Conservation (phyloP, 352 stramenopile species). For the Globisporangium nodosum region DNA sequence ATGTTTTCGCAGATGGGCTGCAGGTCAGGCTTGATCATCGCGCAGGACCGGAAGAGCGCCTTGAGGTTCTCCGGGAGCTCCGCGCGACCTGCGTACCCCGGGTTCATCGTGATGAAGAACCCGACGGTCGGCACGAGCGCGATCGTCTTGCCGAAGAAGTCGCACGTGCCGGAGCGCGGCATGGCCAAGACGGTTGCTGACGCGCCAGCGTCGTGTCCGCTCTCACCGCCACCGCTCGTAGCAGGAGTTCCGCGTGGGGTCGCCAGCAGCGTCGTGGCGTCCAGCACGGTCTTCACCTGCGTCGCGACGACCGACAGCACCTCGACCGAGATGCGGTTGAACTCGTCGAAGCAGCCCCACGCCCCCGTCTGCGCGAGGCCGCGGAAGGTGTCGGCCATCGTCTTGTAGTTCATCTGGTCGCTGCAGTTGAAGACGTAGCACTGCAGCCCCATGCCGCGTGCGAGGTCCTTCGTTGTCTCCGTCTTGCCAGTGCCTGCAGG, state of each 20-base stretch:
- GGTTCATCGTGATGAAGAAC: slow-evolving; percentile 95
- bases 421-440: slow-evolving; percentile 89
- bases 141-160: slow-evolving; percentile 90
- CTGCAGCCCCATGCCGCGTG: slow-evolving; percentile 65
- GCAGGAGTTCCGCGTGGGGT: slow-evolving; percentile 10
- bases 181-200: slow-evolving; percentile 24
- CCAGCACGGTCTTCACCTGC: slow-evolving; percentile 97
- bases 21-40: slow-evolving; percentile 90
- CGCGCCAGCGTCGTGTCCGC: slow-evolving; percentile 7
- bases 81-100: slow-evolving; percentile 87
- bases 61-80: slow-evolving; percentile 93
- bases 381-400: slow-evolving; percentile 95
- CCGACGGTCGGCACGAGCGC: slow-evolving; percentile 76
- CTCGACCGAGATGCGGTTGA: slow-evolving; percentile 92
- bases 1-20: slow-evolving; percentile 94
- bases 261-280: slow-evolving; percentile 52
- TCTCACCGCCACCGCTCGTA: slow-evolving; percentile 9
- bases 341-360: slow-evolving; percentile 87
- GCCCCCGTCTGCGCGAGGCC: slow-evolving; percentile 91
- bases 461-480: slow-evolving; percentile 82
- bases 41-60: slow-evolving; percentile 88
- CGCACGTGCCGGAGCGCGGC: slow-evolving; percentile 54
- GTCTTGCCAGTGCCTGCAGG: slow-evolving; percentile 85
- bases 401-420: slow-evolving; percentile 94
- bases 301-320: slow-evolving; percentile 94